Conservation (phyloP, 2,329 filamentous ascomycete genomes). For the Rhynchosporium agropyri region DNA sequence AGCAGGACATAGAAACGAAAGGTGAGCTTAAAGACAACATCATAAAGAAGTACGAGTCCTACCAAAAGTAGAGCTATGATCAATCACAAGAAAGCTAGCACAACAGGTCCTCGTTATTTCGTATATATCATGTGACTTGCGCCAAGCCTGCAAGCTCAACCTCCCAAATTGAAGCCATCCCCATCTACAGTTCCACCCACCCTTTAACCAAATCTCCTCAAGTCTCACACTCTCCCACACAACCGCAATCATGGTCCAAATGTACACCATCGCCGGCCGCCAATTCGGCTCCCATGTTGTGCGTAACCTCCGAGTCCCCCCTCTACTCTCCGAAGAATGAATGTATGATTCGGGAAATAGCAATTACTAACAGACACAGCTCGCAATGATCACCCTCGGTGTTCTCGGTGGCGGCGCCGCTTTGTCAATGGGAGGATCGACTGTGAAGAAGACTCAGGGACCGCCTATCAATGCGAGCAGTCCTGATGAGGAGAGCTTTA, state of each 20-base stretch:
- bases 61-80: not conserved
- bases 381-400: constrained; percentile 41
- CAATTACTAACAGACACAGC: constrained; percentile 35
- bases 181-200: constrained; percentile 34
- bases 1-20: not conserved
- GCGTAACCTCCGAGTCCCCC: constrained; percentile 28
- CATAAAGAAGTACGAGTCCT: not conserved
- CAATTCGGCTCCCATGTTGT: constrained; percentile 43
- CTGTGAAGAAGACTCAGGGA: constrained; percentile 36
- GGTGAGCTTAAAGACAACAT: too few species aligned
- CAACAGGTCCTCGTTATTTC: not conserved
- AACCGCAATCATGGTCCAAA: constrained; percentile 41
- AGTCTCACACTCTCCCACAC: constrained; percentile 19
- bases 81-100: not conserved
- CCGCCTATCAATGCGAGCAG: constrained; percentile 43
- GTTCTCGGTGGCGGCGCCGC: constrained; percentile 29
- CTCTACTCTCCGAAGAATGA: not conserved
- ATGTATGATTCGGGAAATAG: too few species aligned
- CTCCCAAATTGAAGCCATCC: constrained; percentile 26
- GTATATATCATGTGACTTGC: not conserved
- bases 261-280: constrained; percentile 41
- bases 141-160: constrained; percentile 24
- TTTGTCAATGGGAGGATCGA: constrained; percentile 34
- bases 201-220: constrained; percentile 20
- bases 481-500: constrained; percentile 43